Conservation (phyloP, 2,329 filamentous ascomycete genomes). For the Aspergillus sp. region DNA sequence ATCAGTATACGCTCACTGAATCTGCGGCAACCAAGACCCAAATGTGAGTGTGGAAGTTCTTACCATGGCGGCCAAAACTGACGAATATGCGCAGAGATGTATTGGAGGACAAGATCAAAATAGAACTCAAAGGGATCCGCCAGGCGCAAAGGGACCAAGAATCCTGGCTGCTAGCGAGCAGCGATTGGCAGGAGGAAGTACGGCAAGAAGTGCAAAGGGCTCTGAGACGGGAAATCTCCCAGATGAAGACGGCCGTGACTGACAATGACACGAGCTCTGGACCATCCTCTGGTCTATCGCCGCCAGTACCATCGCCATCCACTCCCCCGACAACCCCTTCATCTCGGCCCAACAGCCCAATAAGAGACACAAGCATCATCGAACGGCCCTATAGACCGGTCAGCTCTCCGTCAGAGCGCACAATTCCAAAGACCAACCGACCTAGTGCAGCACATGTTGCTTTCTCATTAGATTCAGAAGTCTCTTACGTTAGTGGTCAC, state of each 20-base stretch:
- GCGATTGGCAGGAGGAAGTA: background rate
- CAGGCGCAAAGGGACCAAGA: background rate
- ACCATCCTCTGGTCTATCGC: background rate
- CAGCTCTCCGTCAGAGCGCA: too few relatives aligned
- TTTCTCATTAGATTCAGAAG: background rate
- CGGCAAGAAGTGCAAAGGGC: background rate
- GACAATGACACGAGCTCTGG: background rate
- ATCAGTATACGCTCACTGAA: background rate
- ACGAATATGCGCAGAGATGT: background rate
- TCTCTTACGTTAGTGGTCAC: background rate
- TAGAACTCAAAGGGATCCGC: background rate
- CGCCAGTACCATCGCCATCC: background rate
- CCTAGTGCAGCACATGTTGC: too few relatives aligned
- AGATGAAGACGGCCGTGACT: background rate
- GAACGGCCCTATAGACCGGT: too few relatives aligned
- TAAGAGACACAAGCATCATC: background rate
- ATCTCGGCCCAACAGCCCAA: background rate
- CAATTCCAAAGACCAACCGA: too few relatives aligned
- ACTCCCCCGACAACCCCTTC: background rate
- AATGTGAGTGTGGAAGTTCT: background rate
- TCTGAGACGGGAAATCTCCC: background rate
- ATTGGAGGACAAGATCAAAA: accelerated
- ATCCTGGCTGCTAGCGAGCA: too few relatives aligned
- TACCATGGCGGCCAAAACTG: background rate
- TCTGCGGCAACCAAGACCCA: background rate